Evolutionary conservation across 1,284 basidiomycete species (phyloP).

Genomic region (Volvariella volvacea): DNA sequence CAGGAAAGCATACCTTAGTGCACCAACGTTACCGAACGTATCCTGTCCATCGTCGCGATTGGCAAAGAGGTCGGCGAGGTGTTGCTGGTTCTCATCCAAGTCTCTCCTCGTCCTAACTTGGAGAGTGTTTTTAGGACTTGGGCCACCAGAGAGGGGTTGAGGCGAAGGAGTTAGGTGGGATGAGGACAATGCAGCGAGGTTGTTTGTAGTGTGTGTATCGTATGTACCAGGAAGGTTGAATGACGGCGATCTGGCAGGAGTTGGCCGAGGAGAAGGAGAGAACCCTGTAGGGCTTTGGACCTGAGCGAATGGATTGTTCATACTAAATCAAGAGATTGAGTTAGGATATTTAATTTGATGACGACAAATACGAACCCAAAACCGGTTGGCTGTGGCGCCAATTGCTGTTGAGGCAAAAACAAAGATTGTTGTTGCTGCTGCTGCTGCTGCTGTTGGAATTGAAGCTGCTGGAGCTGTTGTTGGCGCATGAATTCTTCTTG

Average conservation of each 20-base stretch:
- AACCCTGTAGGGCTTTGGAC: conserved; percentile 27
- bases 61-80: conserved; percentile 77
- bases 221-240: conserved; percentile 66
- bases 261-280: conserved; percentile 25
- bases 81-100: conserved; percentile 63
- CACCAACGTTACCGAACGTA: conserved; percentile 88
- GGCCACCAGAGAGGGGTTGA: conserved; percentile 11
- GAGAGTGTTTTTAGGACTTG: conserved; percentile 25
- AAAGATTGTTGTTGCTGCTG: conserved; percentile 46
- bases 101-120: conserved; percentile 35
- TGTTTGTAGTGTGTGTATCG: conserved; percentile 31
- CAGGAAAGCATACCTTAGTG: conserved; percentile 48
- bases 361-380: conserved; percentile 46
- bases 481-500: conserved; percentile 68
- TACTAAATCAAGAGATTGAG: conserved; percentile 36
- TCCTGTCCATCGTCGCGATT: conserved; percentile 86
- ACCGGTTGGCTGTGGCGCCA: conserved; percentile 60
- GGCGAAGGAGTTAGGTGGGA: conserved; percentile 19
- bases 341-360: background rate
- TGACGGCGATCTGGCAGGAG: conserved; percentile 27
- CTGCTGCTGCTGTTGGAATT: conserved; percentile 51
- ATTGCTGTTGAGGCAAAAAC: conserved; percentile 45
- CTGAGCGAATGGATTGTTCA: conserved; percentile 90
- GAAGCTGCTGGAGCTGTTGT: conserved; percentile 52
- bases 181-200: conserved; percentile 29